Evolutionary conservation across 2,329 filamentous ascomycete genomes (phyloP).

Genomic region (Colletotrichum euphorbiae): DNA sequence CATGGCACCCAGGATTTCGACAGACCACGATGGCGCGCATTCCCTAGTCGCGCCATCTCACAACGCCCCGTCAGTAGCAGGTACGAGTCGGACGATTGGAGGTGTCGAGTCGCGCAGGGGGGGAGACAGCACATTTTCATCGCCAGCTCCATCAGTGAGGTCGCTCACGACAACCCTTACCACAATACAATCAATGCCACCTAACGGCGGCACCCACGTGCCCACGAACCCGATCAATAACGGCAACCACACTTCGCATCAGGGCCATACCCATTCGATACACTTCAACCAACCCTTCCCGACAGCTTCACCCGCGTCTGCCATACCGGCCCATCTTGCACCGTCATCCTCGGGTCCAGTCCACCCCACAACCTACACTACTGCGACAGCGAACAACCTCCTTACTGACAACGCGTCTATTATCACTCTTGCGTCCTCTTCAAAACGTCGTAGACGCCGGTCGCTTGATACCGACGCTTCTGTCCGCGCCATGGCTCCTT

Average conservation of each 20-base stretch:
- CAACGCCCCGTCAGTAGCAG: constrained; percentile 72
- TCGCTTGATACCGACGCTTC: constrained; percentile 90
- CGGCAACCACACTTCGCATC: constrained; percentile 53
- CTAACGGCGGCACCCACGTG: constrained; percentile 50
- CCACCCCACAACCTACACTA: constrained; percentile 78
- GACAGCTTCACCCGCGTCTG: constrained; percentile 72
- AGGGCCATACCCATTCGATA: constrained; percentile 58
- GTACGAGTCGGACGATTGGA: constrained; percentile 78
- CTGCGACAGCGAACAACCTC: constrained; percentile 84
- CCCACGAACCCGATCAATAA: constrained; percentile 47
- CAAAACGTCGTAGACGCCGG: constrained; percentile 79
- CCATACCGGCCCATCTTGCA: constrained; percentile 77
- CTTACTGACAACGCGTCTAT: constrained; percentile 89
- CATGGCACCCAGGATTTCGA: constrained; percentile 83
- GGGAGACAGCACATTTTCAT: constrained; percentile 82
- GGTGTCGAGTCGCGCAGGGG: constrained; percentile 77
- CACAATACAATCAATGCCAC: constrained; percentile 77
- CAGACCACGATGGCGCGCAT: constrained; percentile 79
- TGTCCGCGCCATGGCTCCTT: constrained; percentile 84
- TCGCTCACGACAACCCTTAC: constrained; percentile 87
- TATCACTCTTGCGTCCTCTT: constrained; percentile 84
- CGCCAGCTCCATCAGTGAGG: constrained; percentile 82
- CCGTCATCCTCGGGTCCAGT: constrained; percentile 57
- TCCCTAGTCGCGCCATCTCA: constrained; percentile 84
- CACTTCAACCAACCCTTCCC: constrained; percentile 76